phyloP scores from a whole-genome alignment of 2,329 filamentous ascomycete genomes.

The Calonectria ilicicola region DNA sequence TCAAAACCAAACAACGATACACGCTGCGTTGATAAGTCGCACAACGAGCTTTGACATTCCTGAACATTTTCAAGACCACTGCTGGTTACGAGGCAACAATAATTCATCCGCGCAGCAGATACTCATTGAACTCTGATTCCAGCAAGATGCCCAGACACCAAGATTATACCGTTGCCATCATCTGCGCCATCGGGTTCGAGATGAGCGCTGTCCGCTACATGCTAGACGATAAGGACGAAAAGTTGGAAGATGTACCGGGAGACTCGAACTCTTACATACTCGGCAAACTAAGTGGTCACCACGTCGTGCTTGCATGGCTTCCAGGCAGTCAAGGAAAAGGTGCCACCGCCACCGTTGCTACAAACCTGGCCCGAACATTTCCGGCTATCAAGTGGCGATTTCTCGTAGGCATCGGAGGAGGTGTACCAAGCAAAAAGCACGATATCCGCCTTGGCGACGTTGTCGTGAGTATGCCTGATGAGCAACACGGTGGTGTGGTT shows the following conservation, averaged over 20 bases:
- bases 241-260: constrained; percentile 21
- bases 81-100: too few relatives aligned
- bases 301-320: constrained; percentile 44
- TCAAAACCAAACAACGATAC: too few relatives aligned
- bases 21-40: too few relatives aligned
- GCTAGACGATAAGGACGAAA: constrained; percentile 42
- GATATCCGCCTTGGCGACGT: constrained; percentile 47
- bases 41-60: too few relatives aligned
- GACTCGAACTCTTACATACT: constrained; percentile 43
- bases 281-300: constrained; percentile 39
- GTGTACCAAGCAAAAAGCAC: constrained; percentile 24
- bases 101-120: too few relatives aligned
- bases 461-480: constrained; percentile 29
- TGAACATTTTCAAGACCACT: too few relatives aligned
- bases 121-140: too few relatives aligned
- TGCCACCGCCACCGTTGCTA: constrained; percentile 37
- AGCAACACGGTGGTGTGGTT: constrained; percentile 30
- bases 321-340: constrained; percentile 40
- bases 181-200: constrained; percentile 41
- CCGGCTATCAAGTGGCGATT: constrained; percentile 39
- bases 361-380: constrained; percentile 40
- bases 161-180: constrained; percentile 30
- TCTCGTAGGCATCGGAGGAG: constrained; percentile 43
- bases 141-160: too few relatives aligned
- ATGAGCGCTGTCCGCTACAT: constrained; percentile 44